Evolutionary conservation across 2,329 filamentous ascomycete species (phyloP).

Genomic region (Fusarium nelsonii): DNA sequence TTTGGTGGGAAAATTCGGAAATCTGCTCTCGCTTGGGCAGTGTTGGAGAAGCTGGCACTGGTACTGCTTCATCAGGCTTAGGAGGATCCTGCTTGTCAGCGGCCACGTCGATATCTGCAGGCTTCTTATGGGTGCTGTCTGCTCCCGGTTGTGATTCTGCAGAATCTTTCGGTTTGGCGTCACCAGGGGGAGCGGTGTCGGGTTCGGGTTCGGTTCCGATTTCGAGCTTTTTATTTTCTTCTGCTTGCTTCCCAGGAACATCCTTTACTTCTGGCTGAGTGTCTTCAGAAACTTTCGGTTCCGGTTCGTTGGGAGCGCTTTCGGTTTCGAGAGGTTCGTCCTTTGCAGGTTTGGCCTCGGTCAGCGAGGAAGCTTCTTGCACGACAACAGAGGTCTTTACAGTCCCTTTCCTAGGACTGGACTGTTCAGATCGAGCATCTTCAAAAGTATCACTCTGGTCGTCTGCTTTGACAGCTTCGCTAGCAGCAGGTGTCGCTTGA

Average conservation of each 20-base stretch:
- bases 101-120: slow-evolving; percentile 17
- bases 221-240: background rate
- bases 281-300: slow-evolving; percentile 7
- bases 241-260: slow-evolving; percentile 8
- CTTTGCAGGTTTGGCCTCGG: slow-evolving; percentile 18
- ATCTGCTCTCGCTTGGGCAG: slow-evolving; percentile 47
- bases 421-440: slow-evolving; percentile 54
- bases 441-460: slow-evolving; percentile 56
- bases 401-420: slow-evolving; percentile 39
- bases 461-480: slow-evolving; percentile 43
- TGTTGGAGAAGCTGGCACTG: slow-evolving; percentile 15
- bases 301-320: slow-evolving; percentile 8
- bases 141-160: slow-evolving; percentile 7
- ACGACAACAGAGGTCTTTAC: slow-evolving; percentile 1
- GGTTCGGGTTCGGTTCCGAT: background rate
- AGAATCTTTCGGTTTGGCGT: slow-evolving; percentile 20
- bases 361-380: slow-evolving; percentile 6
- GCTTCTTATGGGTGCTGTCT: slow-evolving; percentile 12
- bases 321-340: slow-evolving; percentile 21
- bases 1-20: slow-evolving; percentile 94
- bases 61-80: slow-evolving; percentile 34
- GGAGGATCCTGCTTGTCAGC: slow-evolving; percentile 19
- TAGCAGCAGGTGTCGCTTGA: slow-evolving; percentile 1
- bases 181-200: background rate
- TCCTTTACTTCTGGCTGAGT: background rate